Evolutionary conservation across 2,329 filamentous ascomycete genomes (phyloP), one percentile per base, ranked within the genome.

Genomic region (Verticillium nubilum): DNA sequence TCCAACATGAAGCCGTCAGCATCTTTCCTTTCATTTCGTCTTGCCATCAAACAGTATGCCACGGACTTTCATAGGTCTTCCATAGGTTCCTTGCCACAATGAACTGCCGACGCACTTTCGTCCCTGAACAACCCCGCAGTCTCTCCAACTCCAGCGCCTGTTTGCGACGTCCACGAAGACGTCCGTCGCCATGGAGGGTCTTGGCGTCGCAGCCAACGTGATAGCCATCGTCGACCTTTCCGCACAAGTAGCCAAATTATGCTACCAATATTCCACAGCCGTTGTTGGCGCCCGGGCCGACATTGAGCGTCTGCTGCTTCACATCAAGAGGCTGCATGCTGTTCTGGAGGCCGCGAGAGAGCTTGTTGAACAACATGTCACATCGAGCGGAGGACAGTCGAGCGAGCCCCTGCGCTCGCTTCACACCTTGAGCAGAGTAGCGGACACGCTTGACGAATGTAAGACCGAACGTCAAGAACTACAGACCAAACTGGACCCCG

Each of bases 141-240:
- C n/a, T n/a, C n/a, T n/a, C n/a, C n/a, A n/a, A n/a, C n/a, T n/a
- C n/a, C n/a, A n/a, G n/a, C n/a, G n/a, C n/a, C n/a, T n/a, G n/a
- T n/a, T n/a, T n/a, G n/a, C n/a, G n/a, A n/a, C 29, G 29, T 31
- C 29, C 29, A 15, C 35, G 35, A 5, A 17, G 35, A 5, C 13
- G 35, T n/a, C 35, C 19, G 12, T 25, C n/a, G 25, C 17, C 29
- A 65, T 63, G 62, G 72, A 75, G 58, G 68, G 62, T 52, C 66
- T 77, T 61, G 70, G 69, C 33, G 62, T 67, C 13, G 71, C 68
- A 27, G 69, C 73, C 61, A 76, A 69, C 65, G 66, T 75, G 37
- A 70, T 75, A 47, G 70, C 74, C 54, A 71, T 76, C 35, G 61
- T 75, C 47, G 69, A 77, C 57, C 60, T 77, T 58, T 73, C 74